phyloP scores from a whole-genome alignment of 441 rosid species.

The Eugenia klotzschiana region DNA sequence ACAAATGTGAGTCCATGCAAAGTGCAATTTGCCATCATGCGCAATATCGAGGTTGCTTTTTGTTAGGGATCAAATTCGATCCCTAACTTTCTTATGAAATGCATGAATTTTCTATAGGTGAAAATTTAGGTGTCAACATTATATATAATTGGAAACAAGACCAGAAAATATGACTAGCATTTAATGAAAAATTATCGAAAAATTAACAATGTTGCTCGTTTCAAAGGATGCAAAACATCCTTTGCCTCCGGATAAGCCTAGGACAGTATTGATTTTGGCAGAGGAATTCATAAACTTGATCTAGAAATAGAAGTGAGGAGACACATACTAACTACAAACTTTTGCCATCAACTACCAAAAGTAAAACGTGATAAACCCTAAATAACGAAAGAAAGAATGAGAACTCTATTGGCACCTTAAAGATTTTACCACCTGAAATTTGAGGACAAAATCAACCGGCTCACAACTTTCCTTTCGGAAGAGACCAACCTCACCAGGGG shows the following conservation, averaged over 20 bases:
- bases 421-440: too few species aligned
- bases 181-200: background rate
- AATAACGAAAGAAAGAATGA: too few species aligned
- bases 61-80: background rate
- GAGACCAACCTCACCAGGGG: too few species aligned
- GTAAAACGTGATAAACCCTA: too few species aligned
- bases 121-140: background rate
- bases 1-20: background rate
- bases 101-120: background rate
- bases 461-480: too few species aligned
- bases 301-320: background rate
- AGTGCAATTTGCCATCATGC: background rate
- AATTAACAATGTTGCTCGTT: fast-evolving
- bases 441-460: too few species aligned
- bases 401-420: too few species aligned
- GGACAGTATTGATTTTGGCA: background rate
- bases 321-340: background rate
- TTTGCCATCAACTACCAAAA: too few species aligned
- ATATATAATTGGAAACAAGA: background rate
- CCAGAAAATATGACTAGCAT: background rate
- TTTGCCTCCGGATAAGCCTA: background rate
- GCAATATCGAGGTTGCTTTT: background rate
- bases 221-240: background rate
- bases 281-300: background rate
- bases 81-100: background rate